Evolutionary conservation across 2,329 filamentous ascomycete species (phyloP).

Genomic region (Akanthomyces muscarius): DNA sequence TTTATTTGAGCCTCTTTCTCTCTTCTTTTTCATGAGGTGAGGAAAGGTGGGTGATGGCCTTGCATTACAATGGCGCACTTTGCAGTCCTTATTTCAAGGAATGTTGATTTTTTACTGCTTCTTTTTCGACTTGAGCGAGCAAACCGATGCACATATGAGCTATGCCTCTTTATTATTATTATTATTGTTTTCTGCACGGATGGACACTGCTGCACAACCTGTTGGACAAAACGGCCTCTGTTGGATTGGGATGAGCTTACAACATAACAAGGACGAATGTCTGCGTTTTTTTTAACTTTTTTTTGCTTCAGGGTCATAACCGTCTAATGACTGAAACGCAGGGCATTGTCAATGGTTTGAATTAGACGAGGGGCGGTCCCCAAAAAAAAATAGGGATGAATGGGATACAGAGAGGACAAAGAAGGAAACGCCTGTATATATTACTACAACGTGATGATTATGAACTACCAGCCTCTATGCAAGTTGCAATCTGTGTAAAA

Average conservation of each 20-base stretch:
- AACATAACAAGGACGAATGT: too few relatives aligned
- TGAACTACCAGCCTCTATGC: too few relatives aligned
- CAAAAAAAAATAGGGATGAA: background rate
- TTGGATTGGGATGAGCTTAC: background rate
- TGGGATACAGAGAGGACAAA: background rate
- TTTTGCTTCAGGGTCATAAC: background rate
- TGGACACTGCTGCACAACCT: background rate
- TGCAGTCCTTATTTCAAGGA: background rate
- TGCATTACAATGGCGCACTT: constrained; percentile 12
- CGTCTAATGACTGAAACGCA: background rate
- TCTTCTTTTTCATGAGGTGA: too few relatives aligned
- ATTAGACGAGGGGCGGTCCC: background rate
- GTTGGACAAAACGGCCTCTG: background rate
- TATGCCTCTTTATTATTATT: background rate
- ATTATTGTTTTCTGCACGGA: background rate
- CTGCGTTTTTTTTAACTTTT: background rate
- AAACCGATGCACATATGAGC: background rate
- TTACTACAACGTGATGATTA: background rate
- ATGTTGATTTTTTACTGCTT: background rate
- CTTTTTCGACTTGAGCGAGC: constrained; percentile 3
- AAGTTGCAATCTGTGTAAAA: background rate
- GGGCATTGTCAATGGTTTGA: background rate
- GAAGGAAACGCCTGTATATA: constrained; percentile 8
- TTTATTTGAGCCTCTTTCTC: background rate
- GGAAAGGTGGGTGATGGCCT: background rate